These are phyloP conservation scores for Anthracocystis panici-leucophaei DNA, from an alignment of 1,284 basidiomycete genomes.

Conservation along the genomic window DNA sequence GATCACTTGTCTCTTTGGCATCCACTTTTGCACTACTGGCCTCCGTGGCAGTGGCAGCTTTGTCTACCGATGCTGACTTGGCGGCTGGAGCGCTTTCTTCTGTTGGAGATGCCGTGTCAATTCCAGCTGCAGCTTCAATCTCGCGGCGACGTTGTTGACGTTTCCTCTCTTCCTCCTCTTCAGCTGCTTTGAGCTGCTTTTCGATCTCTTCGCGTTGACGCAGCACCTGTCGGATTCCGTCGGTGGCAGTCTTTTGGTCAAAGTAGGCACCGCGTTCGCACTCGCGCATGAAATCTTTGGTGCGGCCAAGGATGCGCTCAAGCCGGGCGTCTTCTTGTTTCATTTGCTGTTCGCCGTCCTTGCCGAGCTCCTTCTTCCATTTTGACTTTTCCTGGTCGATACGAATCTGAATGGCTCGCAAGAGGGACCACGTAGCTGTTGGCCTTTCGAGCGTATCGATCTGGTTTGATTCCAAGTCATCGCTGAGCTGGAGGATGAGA, in stretches of 20 bases:
- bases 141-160: conserved; percentile 72
- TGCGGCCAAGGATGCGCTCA: conserved; percentile 40
- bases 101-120: conserved; percentile 10
- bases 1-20: background rate
- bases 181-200: conserved; percentile 48
- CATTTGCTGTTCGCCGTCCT: conserved; percentile 25
- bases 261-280: conserved; percentile 60
- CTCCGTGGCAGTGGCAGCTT: background rate
- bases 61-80: background rate
- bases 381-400: conserved; percentile 58
- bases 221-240: conserved; percentile 54
- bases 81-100: background rate
- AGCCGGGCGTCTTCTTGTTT: conserved; percentile 43
- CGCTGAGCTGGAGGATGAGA: conserved; percentile 28
- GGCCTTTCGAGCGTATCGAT: conserved; percentile 63
- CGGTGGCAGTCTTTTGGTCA: conserved; percentile 50
- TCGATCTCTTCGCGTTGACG: conserved; percentile 53
- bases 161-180: conserved; percentile 55
- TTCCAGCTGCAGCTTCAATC: conserved; percentile 68
- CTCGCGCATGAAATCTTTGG: conserved; percentile 58
- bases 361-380: conserved; percentile 55
- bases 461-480: conserved; percentile 43
- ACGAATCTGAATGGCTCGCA: conserved; percentile 57
- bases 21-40: background rate
- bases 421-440: conserved; percentile 53